phyloP scores from a whole-genome alignment of 148 eudicot genomes.

The Rhododendron williamsianum region DNA sequence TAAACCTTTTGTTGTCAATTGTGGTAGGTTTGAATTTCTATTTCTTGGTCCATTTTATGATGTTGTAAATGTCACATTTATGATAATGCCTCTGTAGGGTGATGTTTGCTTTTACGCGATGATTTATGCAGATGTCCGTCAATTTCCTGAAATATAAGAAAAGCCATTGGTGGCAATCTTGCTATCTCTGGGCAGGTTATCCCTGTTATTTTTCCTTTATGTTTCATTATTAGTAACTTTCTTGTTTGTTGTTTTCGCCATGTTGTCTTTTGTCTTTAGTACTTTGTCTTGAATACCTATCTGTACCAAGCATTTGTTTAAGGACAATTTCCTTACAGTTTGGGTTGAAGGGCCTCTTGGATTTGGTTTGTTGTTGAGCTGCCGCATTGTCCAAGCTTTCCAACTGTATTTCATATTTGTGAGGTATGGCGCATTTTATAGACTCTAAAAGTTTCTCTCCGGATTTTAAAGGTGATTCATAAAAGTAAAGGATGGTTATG shows the following conservation, averaged over 20 bases:
- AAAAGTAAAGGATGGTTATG: background rate
- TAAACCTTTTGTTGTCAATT: slow-evolving; percentile 56
- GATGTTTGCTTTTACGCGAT: background rate
- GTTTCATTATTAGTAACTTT: background rate
- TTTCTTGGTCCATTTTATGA: slow-evolving; percentile 1
- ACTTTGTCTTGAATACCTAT: background rate
- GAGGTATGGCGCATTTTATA: slow-evolving; percentile 44
- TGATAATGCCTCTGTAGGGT: background rate
- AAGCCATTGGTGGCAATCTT: slow-evolving; percentile 84
- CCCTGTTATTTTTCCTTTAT: background rate
- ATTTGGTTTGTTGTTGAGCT: slow-evolving; percentile 88
- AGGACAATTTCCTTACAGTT: slow-evolving; percentile 36
- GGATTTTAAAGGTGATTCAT: background rate
- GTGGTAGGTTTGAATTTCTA: slow-evolving; percentile 41
- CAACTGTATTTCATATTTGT: slow-evolving; percentile 82
- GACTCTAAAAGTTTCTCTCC: background rate
- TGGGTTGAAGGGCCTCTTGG: slow-evolving; percentile 95
- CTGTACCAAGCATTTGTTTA: background rate
- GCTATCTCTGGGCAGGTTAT: slow-evolving; percentile 87
- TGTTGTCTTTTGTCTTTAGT: slow-evolving; percentile 1
- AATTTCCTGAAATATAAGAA: slow-evolving; percentile 46
- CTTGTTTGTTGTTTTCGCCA: background rate
- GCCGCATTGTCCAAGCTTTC: slow-evolving; percentile 72
- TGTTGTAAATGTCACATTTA: background rate
- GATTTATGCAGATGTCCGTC: slow-evolving; percentile 56